These are phyloP conservation scores for Suhomyces choctaworum DNA, from an alignment of 1,139 yeast genomes.

Conservation along the genomic window DNA sequence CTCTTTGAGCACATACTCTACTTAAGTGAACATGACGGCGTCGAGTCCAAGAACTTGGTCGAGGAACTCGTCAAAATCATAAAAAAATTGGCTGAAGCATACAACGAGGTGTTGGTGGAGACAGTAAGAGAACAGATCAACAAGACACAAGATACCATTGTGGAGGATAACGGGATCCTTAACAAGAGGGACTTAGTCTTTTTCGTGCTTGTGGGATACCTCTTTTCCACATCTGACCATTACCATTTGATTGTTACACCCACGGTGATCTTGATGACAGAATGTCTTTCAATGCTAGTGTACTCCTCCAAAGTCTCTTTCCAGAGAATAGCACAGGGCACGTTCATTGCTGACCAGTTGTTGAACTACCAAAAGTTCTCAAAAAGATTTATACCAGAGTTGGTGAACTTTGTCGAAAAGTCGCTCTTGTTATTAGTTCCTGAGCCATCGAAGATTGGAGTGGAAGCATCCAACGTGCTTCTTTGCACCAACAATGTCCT, in stretches of 20 bases:
- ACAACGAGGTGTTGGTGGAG: conserved; percentile 63
- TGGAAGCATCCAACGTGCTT: conserved; percentile 5
- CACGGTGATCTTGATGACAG: conserved; percentile 69
- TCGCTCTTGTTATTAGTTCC: conserved; percentile 50
- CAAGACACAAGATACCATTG: conserved; percentile 52
- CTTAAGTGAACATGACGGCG: conserved; percentile 38
- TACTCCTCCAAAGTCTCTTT: conserved; percentile 47
- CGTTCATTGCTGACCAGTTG: conserved; percentile 63
- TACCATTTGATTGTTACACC: conserved; percentile 92
- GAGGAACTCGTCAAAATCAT: conserved; percentile 52
- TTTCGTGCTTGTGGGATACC: conserved; percentile 67
- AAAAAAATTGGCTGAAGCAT: conserved; percentile 63
- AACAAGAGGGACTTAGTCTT: conserved; percentile 59
- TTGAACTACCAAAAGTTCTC: conserved; percentile 76
- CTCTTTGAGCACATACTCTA: conserved; percentile 63
- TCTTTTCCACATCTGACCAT: conserved; percentile 94
- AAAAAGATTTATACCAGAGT: conserved; percentile 82
- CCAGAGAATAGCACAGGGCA: conserved; percentile 45
- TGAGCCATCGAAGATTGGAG: conserved; percentile 29
- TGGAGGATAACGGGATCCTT: conserved; percentile 14
- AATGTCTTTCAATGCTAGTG: conserved; percentile 47
- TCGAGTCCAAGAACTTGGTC: conserved; percentile 18
- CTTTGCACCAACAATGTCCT: conserved; percentile 11
- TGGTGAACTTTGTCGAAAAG: conserved; percentile 58
- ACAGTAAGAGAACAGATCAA: conserved; percentile 33